phyloP scores from a whole-genome alignment of 805 yeast genomes.

The Ogataea corticis region DNA sequence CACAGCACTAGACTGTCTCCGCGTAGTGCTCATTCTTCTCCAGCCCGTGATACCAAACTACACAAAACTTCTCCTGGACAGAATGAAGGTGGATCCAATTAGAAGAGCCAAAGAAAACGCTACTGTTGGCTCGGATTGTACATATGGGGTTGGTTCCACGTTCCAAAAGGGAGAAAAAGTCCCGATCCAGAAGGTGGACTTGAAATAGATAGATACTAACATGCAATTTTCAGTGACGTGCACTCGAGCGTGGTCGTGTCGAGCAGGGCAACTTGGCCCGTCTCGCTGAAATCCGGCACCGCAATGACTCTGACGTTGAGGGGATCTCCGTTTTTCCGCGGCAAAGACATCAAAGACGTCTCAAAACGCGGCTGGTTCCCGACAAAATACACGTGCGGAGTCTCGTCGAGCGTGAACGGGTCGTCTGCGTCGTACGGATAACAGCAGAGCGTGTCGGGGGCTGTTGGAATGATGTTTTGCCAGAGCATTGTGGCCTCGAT shows the following conservation, averaged over 20 bases:
- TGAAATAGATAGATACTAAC: constrained; percentile 6
- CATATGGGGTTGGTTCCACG: constrained; percentile 56
- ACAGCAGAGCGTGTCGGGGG: constrained; percentile 92
- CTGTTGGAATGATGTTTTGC: constrained; percentile 91
- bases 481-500: constrained; percentile 72
- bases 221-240: constrained; percentile 43
- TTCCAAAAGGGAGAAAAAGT: constrained; percentile 34
- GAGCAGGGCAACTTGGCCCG: constrained; percentile 65
- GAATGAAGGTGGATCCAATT: constrained; percentile 52
- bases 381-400: constrained; percentile 83
- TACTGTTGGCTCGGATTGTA: constrained; percentile 53
- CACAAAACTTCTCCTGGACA: constrained; percentile 55
- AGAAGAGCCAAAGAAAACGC: constrained; percentile 48
- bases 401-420: constrained; percentile 77
- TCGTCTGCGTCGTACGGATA: constrained; percentile 78
- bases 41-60: constrained; percentile 75
- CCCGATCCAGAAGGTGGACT: constrained; percentile 32
- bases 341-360: constrained; percentile 41
- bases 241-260: constrained; percentile 59
- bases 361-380: constrained; percentile 79
- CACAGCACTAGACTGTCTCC: constrained; percentile 65
- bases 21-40: constrained; percentile 65
- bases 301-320: constrained; percentile 52
- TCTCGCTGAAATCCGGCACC: constrained; percentile 67
- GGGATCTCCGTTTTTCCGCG: constrained; percentile 31